These are phyloP conservation scores for Penicillium sp. DNA, from an alignment of 2,329 filamentous ascomycete species.

Conservation along the genomic window DNA sequence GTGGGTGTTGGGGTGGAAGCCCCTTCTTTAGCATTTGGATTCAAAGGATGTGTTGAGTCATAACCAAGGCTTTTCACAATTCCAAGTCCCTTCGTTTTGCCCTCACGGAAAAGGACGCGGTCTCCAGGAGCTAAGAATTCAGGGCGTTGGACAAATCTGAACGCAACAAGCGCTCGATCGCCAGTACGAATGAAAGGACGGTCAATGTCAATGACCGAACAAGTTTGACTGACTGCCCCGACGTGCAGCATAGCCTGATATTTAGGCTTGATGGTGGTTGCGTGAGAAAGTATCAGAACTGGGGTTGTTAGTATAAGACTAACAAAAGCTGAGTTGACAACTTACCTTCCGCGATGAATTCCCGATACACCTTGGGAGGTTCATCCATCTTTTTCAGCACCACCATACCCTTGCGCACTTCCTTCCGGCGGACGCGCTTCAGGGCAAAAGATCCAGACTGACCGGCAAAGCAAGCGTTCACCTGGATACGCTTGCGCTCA, in stretches of 20 bases:
- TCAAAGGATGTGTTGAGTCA: conserved; percentile 61
- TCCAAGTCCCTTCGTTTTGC: conserved; percentile 88
- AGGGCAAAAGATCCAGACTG: conserved; percentile 92
- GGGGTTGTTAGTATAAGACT: conserved; percentile 10
- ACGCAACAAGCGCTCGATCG: conserved; percentile 89
- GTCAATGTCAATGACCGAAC: conserved; percentile 95
- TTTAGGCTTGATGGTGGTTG: conserved; percentile 92
- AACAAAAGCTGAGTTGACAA: neutral
- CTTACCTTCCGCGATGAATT: conserved; percentile 75
- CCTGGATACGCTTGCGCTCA: conserved; percentile 86
- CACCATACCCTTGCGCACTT: conserved; percentile 97
- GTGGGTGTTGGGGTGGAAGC: neutral
- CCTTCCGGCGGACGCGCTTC: conserved; percentile 81
- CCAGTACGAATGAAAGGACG: conserved; percentile 92
- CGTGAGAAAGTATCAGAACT: conserved; percentile 92
- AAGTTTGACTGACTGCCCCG: conserved; percentile 91
- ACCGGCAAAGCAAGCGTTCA: conserved; percentile 83
- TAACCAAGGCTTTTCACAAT: conserved; percentile 93
- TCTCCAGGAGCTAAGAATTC: conserved; percentile 90
- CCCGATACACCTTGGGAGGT: conserved; percentile 69
- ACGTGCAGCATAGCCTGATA: conserved; percentile 99
- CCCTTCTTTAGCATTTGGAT: conserved; percentile 36
- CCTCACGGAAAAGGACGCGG: conserved; percentile 87
- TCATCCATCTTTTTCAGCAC: conserved; percentile 81
- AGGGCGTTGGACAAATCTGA: conserved; percentile 88